Percentiles rank a stretch among this genome's conserved stretches.
These are phyloP conservation scores for Hypoxylon lienhwacheense DNA, from an alignment of 495 filamentous ascomycete genomes.

Conservation along the genomic window DNA sequence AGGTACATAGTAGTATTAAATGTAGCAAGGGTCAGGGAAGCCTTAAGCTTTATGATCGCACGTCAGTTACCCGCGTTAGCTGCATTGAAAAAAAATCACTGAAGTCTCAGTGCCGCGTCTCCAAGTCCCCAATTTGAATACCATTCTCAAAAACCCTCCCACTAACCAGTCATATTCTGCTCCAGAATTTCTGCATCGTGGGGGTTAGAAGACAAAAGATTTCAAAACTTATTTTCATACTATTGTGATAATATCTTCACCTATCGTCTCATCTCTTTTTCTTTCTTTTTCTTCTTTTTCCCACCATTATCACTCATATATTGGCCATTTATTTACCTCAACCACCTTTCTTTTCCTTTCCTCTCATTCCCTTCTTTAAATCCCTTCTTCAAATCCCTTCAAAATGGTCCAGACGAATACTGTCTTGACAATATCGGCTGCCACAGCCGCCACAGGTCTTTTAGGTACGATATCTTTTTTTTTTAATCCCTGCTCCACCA, in stretches of 20 bases:
- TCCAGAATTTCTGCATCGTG: no score
- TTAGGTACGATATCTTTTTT: conserved; percentile 60
- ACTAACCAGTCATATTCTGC: no score
- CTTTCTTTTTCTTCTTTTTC: no score
- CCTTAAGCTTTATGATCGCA: conserved; percentile 19
- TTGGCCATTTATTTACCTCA: no score
- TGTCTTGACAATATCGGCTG: conserved; percentile 71
- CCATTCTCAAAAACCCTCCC: conserved; percentile 36
- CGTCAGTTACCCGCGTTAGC: conserved; percentile 26
- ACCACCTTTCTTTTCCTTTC: no score
- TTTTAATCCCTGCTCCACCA: conserved; percentile 3
- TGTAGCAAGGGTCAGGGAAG: conserved; percentile 22
- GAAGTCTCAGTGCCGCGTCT: background rate
- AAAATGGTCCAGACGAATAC: conserved; percentile 68
- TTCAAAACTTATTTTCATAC: no score
- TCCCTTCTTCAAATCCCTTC: conserved; percentile 36
- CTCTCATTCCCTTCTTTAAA: background rate
- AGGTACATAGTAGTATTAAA: conserved; percentile 6
- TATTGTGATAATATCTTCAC: no score
- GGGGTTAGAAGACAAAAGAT: no score
- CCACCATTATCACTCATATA: no score
- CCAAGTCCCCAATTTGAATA: background rate
- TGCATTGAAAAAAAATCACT: conserved; percentile 31
- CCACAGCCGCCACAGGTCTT: conserved; percentile 72
- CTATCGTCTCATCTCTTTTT: no score